Base-by-base conservation (phyloP, 176 grass and related monocot species). In the Calamus simplicifolius region DNA sequence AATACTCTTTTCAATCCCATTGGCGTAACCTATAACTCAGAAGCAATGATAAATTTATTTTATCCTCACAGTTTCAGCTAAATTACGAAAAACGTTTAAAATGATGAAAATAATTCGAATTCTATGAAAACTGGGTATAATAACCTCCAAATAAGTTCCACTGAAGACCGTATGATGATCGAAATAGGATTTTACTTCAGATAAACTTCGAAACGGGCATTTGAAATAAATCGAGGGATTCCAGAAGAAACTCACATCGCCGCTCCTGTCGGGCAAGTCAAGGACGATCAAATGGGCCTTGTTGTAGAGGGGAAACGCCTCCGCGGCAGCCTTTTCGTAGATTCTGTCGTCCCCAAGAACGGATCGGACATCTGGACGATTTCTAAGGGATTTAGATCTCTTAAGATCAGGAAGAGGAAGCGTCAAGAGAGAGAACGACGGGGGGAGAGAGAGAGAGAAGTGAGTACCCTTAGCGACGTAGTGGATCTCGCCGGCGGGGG, bases 401-500 rank as follows among this genome's bases (percentile, higher is more conserved):
- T 8, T 43, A 43, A 7, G 8, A 43, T 43, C 35, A 13, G 13
- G 35, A 26, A 26, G 50, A 71, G 52, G 69, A 26, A 5, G 29
- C 55, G 52, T 5, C 5, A 2, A 5, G 3, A 50, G 6, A 53
- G 29, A 18, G 51, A 57, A 19, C 5, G 50, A 23, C 21, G 21
- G 21, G 1, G 21, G 18, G 18, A 50, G 17, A 13, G n/a, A 1
- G 12, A 13, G 1, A 43, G 35, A 43, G 35, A 43, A 2, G 35
- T 12, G 55, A 23, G 67, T 66, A 83, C 93, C 93, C 83, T 92
- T 98, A 74, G 87, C 93, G 79, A 98, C 81, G 72, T 98, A 98
- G 64, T 81, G 73, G 84, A 98, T 98, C 87, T 98, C 93, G 55
- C 93, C 93, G 79, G 82, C 67, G 16, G 93, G 93, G 10, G 93